Conservation (phyloP, 108 stramenopile genomes). For the Nitzschia palea region DNA sequence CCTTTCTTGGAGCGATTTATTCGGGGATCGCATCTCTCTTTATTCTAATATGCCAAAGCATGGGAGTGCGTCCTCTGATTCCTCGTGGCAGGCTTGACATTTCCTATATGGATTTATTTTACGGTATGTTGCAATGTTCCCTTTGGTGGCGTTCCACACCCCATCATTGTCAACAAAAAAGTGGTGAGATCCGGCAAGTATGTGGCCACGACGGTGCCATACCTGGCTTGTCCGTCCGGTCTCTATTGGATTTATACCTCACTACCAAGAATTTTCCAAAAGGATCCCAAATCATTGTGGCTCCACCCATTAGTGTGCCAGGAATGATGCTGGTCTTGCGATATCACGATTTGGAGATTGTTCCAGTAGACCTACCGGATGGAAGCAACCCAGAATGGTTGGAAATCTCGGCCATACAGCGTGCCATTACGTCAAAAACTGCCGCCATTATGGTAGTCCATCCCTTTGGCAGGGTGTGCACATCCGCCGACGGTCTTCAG, state of each 20-base stretch:
- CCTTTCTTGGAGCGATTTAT: not conserved
- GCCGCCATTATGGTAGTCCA: constrained; percentile 84
- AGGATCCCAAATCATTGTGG: constrained; percentile 68
- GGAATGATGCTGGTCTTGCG: constrained; percentile 73
- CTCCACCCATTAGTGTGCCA: constrained; percentile 73
- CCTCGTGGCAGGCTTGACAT: constrained; percentile 81
- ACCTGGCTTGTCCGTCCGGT: constrained; percentile 73
- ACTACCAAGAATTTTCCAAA: constrained; percentile 46
- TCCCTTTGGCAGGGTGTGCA: constrained; percentile 66
- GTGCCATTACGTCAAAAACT: constrained; percentile 55
- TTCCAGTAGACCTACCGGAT: constrained; percentile 64
- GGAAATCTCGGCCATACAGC: constrained; percentile 39
- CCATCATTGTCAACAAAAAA: not conserved
- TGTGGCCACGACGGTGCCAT: constrained; percentile 39
- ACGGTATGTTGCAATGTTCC: constrained; percentile 45
- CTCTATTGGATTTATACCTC: constrained; percentile 75
- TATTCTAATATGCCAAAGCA: not conserved
- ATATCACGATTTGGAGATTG: constrained; percentile 53
- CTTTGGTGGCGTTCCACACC: not conserved
- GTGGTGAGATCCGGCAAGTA: not conserved
- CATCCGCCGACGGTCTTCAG: constrained; percentile 24
- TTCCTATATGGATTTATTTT: constrained; percentile 49
- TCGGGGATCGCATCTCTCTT: not conserved
- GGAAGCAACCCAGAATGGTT: constrained; percentile 14
- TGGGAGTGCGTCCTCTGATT: constrained; percentile 42